Conservation (phyloP, 495 filamentous ascomycete genomes). For the Trichoderma reesei region DNA sequence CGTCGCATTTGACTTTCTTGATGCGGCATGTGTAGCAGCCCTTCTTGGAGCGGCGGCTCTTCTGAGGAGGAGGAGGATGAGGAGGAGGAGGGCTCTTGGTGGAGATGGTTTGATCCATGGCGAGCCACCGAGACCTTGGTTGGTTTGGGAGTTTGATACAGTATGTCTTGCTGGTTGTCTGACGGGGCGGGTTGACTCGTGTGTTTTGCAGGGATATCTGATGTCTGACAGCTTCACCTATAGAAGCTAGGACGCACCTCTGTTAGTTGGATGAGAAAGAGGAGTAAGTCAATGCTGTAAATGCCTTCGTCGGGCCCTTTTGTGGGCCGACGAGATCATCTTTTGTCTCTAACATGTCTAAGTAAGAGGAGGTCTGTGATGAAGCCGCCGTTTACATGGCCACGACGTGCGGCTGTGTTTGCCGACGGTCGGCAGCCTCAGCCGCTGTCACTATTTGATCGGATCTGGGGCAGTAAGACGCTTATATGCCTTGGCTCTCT, state of each 20-base stretch:
- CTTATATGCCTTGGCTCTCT: background rate
- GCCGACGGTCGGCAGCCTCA: conserved; percentile 2
- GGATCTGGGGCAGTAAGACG: too few species aligned
- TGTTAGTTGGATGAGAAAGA: background rate
- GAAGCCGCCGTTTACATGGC: background rate
- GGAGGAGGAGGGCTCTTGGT: background rate
- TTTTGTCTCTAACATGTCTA: background rate
- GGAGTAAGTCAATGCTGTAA: background rate
- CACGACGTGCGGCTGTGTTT: background rate
- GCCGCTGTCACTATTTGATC: background rate
- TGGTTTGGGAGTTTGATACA: background rate
- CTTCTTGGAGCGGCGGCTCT: background rate
- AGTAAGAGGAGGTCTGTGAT: background rate
- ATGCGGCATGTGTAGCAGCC: conserved; percentile 4
- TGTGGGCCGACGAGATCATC: background rate
- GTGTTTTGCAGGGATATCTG: background rate
- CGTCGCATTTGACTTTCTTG: conserved; percentile 4
- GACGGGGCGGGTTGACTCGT: background rate
- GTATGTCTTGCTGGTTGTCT: background rate
- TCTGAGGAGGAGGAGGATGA: background rate
- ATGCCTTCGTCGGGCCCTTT: background rate
- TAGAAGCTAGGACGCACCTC: background rate
- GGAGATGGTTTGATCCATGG: background rate
- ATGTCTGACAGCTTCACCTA: background rate
- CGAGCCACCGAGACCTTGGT: background rate